Evolutionary conservation across 2,329 filamentous ascomycete genomes (phyloP).

Genomic region (Hortaea werneckii): DNA sequence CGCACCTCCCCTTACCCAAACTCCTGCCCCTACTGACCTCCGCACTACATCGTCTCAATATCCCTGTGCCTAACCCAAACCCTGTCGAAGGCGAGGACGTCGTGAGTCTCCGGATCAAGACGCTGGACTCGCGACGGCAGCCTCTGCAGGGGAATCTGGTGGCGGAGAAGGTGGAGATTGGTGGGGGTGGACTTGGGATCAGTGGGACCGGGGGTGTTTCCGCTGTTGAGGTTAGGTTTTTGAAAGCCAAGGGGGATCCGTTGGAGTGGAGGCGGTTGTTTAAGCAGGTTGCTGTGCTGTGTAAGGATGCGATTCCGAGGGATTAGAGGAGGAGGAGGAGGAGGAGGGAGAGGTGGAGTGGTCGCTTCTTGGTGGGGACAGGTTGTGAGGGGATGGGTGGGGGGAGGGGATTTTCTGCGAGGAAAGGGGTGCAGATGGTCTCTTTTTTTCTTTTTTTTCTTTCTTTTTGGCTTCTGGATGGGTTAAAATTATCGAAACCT

Average conservation of each 20-base stretch:
- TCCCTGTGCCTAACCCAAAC: slow-evolving; percentile 50
- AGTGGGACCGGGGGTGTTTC: slow-evolving; percentile 38
- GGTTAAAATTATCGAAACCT: no score
- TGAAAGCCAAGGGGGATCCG: slow-evolving; percentile 92
- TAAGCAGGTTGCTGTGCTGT: slow-evolving; percentile 83
- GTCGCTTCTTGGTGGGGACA: no score
- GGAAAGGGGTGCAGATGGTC: no score
- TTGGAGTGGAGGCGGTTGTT: slow-evolving; percentile 95
- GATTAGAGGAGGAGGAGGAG: neutral
- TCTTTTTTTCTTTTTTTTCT: no score
- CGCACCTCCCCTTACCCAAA: slow-evolving; percentile 61
- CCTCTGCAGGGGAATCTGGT: slow-evolving; percentile 64
- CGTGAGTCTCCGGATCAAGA: slow-evolving; percentile 56
- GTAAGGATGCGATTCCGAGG: slow-evolving; percentile 62
- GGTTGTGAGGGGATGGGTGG: no score
- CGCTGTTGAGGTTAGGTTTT: slow-evolving; percentile 75
- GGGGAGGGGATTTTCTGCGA: no score
- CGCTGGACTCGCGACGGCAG: slow-evolving; percentile 62
- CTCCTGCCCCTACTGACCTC: slow-evolving; percentile 72
- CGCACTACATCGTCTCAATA: slow-evolving; percentile 73
- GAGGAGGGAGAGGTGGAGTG: neutral
- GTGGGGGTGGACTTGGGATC: slow-evolving; percentile 25
- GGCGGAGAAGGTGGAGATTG: slow-evolving; percentile 48
- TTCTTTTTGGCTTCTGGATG: no score
- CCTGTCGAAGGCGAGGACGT: slow-evolving; percentile 37